These are phyloP conservation scores for Pyrenopolyporus hunteri DNA, from an alignment of 495 filamentous ascomycete genomes.

Conservation along the genomic window DNA sequence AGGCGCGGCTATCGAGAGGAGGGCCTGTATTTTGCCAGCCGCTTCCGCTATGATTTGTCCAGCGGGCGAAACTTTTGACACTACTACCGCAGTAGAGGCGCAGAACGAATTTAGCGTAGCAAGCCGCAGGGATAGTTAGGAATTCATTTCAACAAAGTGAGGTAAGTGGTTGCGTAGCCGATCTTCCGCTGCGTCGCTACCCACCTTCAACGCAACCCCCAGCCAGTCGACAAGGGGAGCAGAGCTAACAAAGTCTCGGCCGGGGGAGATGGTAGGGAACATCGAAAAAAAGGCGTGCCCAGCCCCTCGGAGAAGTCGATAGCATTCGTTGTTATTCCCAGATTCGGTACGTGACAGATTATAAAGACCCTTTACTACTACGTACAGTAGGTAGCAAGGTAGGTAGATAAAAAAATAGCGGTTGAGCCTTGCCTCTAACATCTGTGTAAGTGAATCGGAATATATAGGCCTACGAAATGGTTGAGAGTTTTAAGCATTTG, in stretches of 20 bases:
- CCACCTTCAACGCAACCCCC: constrained; percentile 17
- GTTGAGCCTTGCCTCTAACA: no score
- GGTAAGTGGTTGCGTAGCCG: constrained; percentile 33
- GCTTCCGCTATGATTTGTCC: constrained; percentile 18
- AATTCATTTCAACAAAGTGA: constrained; percentile 28
- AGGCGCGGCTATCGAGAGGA: constrained; percentile 28
- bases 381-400: no score
- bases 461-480: neutral
- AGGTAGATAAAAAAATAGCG: neutral
- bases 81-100: neutral
- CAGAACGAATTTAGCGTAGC: constrained; percentile 9
- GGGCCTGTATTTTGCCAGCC: constrained; percentile 3
- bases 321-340: constrained; percentile 12
- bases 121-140: constrained; percentile 29
- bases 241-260: neutral
- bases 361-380: neutral
- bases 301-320: constrained; percentile 7
- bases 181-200: constrained; percentile 17
- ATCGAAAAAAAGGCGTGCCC: neutral
- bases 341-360: constrained; percentile 1
- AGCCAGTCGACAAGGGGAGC: neutral
- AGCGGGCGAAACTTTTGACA: neutral
- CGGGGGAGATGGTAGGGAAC: neutral
- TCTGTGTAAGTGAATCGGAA: no score
- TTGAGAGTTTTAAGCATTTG: no score